Evolutionary conservation across 2,329 filamentous ascomycete species (phyloP).

Genomic region (Acrocalymma vagum): DNA sequence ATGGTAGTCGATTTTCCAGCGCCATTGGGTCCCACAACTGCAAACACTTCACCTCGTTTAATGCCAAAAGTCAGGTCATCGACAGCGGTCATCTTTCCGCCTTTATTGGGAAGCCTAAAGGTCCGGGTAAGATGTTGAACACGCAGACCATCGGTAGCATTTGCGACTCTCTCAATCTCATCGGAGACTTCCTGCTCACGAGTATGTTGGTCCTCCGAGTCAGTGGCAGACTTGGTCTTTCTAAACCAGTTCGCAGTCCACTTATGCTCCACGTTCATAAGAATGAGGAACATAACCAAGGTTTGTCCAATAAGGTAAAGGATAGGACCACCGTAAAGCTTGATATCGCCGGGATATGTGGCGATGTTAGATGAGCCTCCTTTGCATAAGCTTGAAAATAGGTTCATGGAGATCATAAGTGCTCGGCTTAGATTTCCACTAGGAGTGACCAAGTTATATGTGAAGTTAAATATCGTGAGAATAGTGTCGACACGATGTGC

Average conservation of each 20-base stretch:
- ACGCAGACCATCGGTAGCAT: slow-evolving; percentile 76
- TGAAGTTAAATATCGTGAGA: slow-evolving; percentile 75
- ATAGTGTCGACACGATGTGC: slow-evolving; percentile 31
- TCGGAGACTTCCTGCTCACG: slow-evolving; percentile 62
- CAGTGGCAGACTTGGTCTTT: slow-evolving; percentile 41
- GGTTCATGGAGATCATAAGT: slow-evolving; percentile 78
- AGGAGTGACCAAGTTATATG: slow-evolving; percentile 75
- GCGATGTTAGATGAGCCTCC: slow-evolving; percentile 69
- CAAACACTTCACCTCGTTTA: slow-evolving; percentile 80
- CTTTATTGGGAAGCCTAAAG: slow-evolving; percentile 62
- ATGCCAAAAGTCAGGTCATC: slow-evolving; percentile 86
- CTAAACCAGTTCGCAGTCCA: slow-evolving; percentile 46
- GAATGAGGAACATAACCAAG: slow-evolving; percentile 70
- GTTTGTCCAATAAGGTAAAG: slow-evolving; percentile 80
- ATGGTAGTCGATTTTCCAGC: slow-evolving; percentile 91
- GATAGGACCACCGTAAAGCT: slow-evolving; percentile 81
- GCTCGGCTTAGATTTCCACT: slow-evolving; percentile 75
- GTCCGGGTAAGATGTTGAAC: slow-evolving; percentile 79
- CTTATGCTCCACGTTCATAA: slow-evolving; percentile 81
- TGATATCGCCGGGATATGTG: slow-evolving; percentile 72
- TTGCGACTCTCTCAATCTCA: slow-evolving; percentile 69
- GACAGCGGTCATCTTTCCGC: slow-evolving; percentile 71
- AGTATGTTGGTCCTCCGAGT: slow-evolving; percentile 48
- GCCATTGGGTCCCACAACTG: slow-evolving; percentile 85
- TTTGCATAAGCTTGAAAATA: slow-evolving; percentile 78